Evolutionary conservation across 2,329 filamentous ascomycete species (phyloP).

Genomic region (Pseudogymnoascus sp.): DNA sequence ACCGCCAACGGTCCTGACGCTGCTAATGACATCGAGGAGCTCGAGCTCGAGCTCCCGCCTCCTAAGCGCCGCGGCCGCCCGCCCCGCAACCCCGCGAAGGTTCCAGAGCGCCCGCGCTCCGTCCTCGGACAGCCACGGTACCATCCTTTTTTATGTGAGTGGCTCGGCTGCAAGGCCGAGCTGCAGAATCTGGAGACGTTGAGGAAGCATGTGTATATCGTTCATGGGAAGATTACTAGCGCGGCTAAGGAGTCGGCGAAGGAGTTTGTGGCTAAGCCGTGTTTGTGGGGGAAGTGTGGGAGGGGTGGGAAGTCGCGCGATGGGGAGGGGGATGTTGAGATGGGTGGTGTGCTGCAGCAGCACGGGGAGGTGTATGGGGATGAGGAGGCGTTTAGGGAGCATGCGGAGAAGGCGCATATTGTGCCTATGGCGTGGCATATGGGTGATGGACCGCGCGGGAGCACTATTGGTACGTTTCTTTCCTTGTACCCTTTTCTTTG

Average conservation of each 20-base stretch:
- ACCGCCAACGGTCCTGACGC: not conserved
- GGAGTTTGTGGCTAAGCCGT: slow-evolving; percentile 9
- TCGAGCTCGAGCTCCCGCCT: not conserved
- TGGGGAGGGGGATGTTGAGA: slow-evolving; percentile 16
- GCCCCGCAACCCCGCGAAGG: not conserved
- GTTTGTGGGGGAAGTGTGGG: slow-evolving; percentile 36
- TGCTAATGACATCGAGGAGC: not conserved
- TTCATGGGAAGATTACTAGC: slow-evolving; percentile 34
- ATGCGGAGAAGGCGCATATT: slow-evolving; percentile 48
- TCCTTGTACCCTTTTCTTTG: not conserved
- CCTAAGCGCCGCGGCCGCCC: not conserved
- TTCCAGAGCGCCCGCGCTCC: not conserved
- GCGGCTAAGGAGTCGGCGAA: too few species aligned
- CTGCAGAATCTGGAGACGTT: slow-evolving; percentile 55
- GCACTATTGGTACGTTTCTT: slow-evolving; percentile 16
- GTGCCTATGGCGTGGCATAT: slow-evolving; percentile 47
- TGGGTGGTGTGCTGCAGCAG: not conserved
- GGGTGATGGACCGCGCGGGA: slow-evolving; percentile 50
- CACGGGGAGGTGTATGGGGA: slow-evolving; percentile 15
- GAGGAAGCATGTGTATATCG: slow-evolving; percentile 41
- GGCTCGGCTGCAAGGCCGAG: slow-evolving; percentile 50
- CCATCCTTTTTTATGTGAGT: slow-evolving; percentile 50
- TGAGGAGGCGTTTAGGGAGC: slow-evolving; percentile 34
- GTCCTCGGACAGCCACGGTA: slow-evolving; percentile 33
- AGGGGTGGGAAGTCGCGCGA: slow-evolving; percentile 11